Evolutionary conservation across 805 yeast genomes (phyloP), one percentile per base, ranked within the genome.

Genomic region (Kluyveromyces aestuarii): DNA sequence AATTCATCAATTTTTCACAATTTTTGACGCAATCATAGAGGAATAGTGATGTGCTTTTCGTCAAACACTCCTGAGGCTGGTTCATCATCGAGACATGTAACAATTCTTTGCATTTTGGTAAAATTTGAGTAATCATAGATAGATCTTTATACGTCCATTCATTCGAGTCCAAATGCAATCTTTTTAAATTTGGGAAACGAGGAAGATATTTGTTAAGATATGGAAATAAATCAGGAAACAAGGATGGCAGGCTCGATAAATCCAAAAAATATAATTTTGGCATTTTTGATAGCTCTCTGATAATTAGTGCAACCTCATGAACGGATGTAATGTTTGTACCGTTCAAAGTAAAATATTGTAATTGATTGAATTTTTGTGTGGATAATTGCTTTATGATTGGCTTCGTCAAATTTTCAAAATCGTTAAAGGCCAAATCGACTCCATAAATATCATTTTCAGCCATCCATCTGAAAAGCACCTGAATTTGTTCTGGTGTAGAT

Each of bases 371-470:
- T 17, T 49, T 40, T 36, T 57, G 46, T 2, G 55, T 27, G 1
- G 62, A 53, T 1, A 64, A 47, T 43, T 52, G 59, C 11, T 56
- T 56, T 18, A 55, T 59, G 36, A 59, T 59, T 10, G 57, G 56
- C 44, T 58, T 65, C 50, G 61, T 60, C 48, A 63, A 41, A 11
- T 62, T 55, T 16, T 61, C 58, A 37, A 84, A 66, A 61, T 87
- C 90, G 61, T 90, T 90, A 59, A 83, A 90, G 2, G 95, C 95
- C 18, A 90, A 58, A 69, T 89, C 96, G 6, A 90, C 64, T 3
- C 96, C 96, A 53, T 56, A 68, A 58, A 63, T 65, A 64, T 51
- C 62, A 44, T 53, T 62, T 18, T 56, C 63, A 45, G 69, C 58
- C 48, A 84, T 63, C 89, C 91, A 87, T 43, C 76, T 66, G 7